Percentiles rank a stretch among this genome's conserved stretches.
Conservation (phyloP, 2,329 filamentous ascomycete genomes). For the Boeremia lycopersici region DNA sequence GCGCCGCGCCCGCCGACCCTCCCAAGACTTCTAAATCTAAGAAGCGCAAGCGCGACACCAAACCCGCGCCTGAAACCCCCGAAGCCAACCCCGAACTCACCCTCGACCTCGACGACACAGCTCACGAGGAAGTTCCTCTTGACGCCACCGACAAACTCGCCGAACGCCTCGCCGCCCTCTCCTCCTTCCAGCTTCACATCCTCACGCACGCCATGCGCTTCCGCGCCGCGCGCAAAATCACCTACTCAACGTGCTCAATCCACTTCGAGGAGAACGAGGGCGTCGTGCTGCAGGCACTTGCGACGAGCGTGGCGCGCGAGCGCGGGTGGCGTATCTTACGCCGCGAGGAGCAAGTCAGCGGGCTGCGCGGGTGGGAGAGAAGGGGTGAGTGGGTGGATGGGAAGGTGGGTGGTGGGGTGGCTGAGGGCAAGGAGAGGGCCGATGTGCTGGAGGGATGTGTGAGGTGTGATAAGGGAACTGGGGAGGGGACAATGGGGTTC, state of each 20-base stretch:
- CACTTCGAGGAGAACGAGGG: constrained; percentile 87
- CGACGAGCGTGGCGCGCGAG: constrained; percentile 67
- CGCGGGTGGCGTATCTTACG: constrained; percentile 79
- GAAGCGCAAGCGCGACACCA: constrained; percentile 41
- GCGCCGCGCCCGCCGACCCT: neutral
- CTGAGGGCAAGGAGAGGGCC: constrained; percentile 18
- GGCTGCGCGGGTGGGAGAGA: constrained; percentile 78
- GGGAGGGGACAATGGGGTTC: constrained; percentile 89
- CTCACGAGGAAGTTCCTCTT: constrained; percentile 48
- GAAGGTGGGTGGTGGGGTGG: constrained; percentile 48
- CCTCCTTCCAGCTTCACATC: constrained; percentile 80
- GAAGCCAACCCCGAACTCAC: constrained; percentile 9
- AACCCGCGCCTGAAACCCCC: neutral
- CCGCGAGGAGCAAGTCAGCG: constrained; percentile 74
- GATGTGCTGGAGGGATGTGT: constrained; percentile 75
- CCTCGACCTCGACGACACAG: constrained; percentile 36
- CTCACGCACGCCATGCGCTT: constrained; percentile 86
- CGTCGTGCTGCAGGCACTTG: constrained; percentile 75
- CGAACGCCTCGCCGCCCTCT: constrained; percentile 72
- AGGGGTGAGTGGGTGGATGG: constrained; percentile 53
- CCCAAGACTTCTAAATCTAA: constrained; percentile 29
- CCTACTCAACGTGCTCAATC: constrained; percentile 93
- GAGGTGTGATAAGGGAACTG: constrained; percentile 79
- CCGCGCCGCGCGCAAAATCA: constrained; percentile 68
- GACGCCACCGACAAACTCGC: constrained; percentile 35